These are phyloP conservation scores for Aspergillus hancockii DNA, from an alignment of 495 filamentous ascomycete genomes.

Conservation along the genomic window DNA sequence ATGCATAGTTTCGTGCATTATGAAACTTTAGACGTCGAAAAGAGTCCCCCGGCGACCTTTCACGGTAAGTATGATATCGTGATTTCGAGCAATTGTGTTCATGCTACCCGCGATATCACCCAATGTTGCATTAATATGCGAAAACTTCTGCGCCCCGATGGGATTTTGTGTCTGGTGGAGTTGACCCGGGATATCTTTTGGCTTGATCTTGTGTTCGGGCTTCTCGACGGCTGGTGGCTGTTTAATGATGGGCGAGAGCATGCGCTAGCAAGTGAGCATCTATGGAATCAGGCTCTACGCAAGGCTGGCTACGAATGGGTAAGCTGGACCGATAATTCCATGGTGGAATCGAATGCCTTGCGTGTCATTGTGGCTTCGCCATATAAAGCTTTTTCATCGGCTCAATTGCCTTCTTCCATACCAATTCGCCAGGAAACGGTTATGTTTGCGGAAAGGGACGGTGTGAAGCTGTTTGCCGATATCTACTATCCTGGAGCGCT, in stretches of 20 bases:
- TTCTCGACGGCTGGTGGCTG: conserved; percentile 40
- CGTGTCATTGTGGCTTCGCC: not conserved
- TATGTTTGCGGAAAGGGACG: not conserved
- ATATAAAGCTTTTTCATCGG: not conserved
- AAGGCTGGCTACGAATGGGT: conserved; percentile 5
- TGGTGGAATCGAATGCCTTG: not conserved
- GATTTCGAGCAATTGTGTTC: conserved; percentile 45
- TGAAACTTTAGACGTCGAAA: conserved; percentile 30
- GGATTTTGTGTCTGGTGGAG: conserved; percentile 40
- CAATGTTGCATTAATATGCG: conserved; percentile 28
- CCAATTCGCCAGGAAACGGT: not conserved
- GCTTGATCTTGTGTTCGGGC: conserved; percentile 34
- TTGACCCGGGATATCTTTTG: conserved; percentile 33
- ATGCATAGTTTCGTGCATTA: conserved; percentile 32
- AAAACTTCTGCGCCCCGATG: conserved; percentile 30
- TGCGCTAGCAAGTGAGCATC: conserved; percentile 7
- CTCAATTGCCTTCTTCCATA: too few relatives aligned
- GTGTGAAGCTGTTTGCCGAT: not conserved
- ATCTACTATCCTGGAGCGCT: not conserved
- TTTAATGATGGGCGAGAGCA: conserved; percentile 31
- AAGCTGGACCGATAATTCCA: conserved; percentile 3
- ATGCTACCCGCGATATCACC: conserved; percentile 38
- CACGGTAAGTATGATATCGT: conserved; percentile 31
- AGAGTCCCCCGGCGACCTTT: conserved; percentile 17
- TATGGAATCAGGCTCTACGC: conserved; percentile 6